Conservation (phyloP, 2,329 filamentous ascomycete species). For the Magnaporthales sp. region DNA sequence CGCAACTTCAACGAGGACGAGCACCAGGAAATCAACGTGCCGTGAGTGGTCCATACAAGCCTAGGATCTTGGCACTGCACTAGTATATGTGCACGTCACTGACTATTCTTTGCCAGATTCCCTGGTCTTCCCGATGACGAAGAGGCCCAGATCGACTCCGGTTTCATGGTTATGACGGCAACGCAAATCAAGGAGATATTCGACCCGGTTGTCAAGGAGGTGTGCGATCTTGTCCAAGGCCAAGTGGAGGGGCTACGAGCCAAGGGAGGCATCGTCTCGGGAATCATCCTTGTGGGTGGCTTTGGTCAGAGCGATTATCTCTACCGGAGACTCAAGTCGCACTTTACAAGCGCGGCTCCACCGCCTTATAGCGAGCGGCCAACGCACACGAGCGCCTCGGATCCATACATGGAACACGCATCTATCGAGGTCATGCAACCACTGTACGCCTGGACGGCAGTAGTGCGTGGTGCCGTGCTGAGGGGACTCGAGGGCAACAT, state of each 20-base stretch:
- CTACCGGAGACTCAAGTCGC: slow-evolving; percentile 59
- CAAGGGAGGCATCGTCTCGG: slow-evolving; percentile 55
- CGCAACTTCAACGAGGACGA: slow-evolving; percentile 76
- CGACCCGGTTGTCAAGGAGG: slow-evolving; percentile 61
- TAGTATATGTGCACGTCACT: background rate
- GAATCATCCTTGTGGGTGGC: slow-evolving; percentile 75
- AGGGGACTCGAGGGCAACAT: slow-evolving; percentile 70
- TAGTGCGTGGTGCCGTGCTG: slow-evolving; percentile 68
- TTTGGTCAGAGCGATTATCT: slow-evolving; percentile 75
- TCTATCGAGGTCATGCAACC: slow-evolving; percentile 75
- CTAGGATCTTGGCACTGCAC: background rate
- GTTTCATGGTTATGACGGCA: slow-evolving; percentile 65
- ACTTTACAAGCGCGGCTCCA: slow-evolving; percentile 53
- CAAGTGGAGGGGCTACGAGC: slow-evolving; percentile 55
- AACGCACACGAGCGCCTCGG: slow-evolving; percentile 48
- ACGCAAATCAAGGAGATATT: slow-evolving; percentile 66
- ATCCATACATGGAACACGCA: slow-evolving; percentile 29
- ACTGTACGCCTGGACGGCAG: slow-evolving; percentile 73
- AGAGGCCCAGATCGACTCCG: slow-evolving; percentile 64
- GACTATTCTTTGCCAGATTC: slow-evolving; percentile 36
- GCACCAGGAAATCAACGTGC: slow-evolving; percentile 67
- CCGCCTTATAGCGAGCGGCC: slow-evolving; percentile 61
- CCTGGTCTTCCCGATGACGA: slow-evolving; percentile 70
- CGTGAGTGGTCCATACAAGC: slow-evolving; percentile 35
- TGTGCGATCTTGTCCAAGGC: slow-evolving; percentile 58